Conservation (phyloP, 345 rosid species). For the Clausena lansium region DNA sequence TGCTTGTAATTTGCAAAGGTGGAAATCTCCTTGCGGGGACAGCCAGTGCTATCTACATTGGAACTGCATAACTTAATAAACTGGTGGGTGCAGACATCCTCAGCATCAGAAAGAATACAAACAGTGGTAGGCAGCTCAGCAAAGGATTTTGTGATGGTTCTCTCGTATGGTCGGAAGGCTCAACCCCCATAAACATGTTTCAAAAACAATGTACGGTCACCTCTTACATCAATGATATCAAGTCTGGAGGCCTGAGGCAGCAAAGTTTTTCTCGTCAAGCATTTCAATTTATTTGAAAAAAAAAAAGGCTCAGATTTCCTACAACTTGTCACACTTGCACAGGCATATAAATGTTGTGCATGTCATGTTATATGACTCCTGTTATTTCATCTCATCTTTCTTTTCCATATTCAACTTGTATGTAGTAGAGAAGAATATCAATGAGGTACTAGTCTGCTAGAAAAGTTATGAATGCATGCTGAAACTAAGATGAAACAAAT, state of each 20-base stretch:
- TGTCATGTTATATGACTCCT: not conserved
- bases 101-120: conserved; percentile 24
- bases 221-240: not conserved
- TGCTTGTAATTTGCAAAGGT: conserved; percentile 34
- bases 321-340: not conserved
- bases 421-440: not conserved
- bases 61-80: conserved; percentile 30
- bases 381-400: not conserved
- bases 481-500: not conserved
- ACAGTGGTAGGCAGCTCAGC: conserved; percentile 43
- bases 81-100: conserved; percentile 44
- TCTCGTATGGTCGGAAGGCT: conserved; percentile 41
- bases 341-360: not conserved
- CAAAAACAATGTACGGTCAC: not conserved
- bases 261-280: not conserved
- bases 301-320: not conserved
- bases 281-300: not conserved
- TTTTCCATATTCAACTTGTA: not conserved
- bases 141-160: conserved; percentile 48
- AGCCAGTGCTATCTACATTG: conserved; percentile 36
- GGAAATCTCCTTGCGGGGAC: conserved; percentile 39
- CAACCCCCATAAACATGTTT: conserved; percentile 14
- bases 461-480: not conserved
- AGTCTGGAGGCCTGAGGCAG: not conserved
- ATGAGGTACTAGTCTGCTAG: not conserved